Evolutionary conservation across 306 rosid genomes (phyloP).

Genomic region (Oemleria cerasiformis): DNA sequence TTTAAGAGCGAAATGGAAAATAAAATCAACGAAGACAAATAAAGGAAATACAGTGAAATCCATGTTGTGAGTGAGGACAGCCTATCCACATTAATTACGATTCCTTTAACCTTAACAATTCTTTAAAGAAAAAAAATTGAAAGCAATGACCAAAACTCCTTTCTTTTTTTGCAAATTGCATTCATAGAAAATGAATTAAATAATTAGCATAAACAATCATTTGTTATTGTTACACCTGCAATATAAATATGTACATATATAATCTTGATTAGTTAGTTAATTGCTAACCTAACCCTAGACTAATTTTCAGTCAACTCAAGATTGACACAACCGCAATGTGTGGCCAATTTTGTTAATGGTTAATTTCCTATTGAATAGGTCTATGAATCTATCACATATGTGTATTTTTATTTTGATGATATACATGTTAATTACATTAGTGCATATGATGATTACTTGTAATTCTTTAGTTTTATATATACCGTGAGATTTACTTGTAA

Average conservation of each 20-base stretch:
- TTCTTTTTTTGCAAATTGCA: constrained; percentile 25
- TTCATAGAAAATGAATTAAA: constrained; percentile 22
- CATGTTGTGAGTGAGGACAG: constrained; percentile 13
- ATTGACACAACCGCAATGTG: background rate
- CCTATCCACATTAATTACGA: constrained; percentile 19
- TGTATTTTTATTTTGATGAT: background rate
- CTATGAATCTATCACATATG: background rate
- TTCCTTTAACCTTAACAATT: constrained; percentile 16
- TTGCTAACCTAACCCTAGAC: background rate
- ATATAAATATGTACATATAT: background rate
- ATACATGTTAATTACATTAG: too few relatives aligned
- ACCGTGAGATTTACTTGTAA: too few relatives aligned
- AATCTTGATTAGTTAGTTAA: constrained; percentile 3
- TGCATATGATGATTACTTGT: too few relatives aligned
- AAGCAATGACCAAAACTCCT: constrained; percentile 20
- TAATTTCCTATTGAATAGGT: constrained; percentile 14
- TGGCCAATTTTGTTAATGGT: background rate
- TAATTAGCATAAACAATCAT: constrained; percentile 8
- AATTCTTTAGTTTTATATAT: too few relatives aligned
- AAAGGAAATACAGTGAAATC: constrained; percentile 18
- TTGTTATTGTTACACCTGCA: background rate
- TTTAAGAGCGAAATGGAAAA: background rate
- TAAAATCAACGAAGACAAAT: constrained; percentile 1
- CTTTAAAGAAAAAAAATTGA: background rate
- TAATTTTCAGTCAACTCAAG: constrained; percentile 15